Evolutionary conservation across 139 green algal species (phyloP), one percentile per base, ranked within the genome.

Genomic region (Chlamydomonas asymmetrica): DNA sequence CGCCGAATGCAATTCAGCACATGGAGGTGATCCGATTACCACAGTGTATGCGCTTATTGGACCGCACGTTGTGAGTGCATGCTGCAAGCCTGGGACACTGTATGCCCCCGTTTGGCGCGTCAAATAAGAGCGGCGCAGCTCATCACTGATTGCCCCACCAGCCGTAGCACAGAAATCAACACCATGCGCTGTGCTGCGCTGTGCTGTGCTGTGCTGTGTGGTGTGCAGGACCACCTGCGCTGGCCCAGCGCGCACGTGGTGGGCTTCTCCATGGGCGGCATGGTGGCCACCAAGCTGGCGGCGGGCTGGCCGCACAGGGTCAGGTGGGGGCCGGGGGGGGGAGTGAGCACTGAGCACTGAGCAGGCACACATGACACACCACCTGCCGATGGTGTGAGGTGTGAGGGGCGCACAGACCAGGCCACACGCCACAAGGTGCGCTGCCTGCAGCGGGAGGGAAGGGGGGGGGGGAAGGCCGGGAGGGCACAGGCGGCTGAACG

Each of bases 241-340:
- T 93, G 87, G 88, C 38, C 45, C 0, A 29, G 56, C 3, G 85
- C 84, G 1, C 88, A 93, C 73, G 66, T 91, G 32, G 80, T 93
- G 31, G 88, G 88, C 1, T 88, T 90, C 77, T 85, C 73, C 38
- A 92, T 93, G 88, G 88, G 88, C 8, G 88, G 76, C 35, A 93
- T 93, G 88, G 72, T 92, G 22, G 80, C 80, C 2, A 68, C 56
- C 10, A 72, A 79, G 70, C 57, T 93, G 38, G 88, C 84, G 10
- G 74, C 56, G 2, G 35, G 62, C 41, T 49, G 50, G 8, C 82
- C 85, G 1, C 41, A 89, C 22, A 43, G 69, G 22, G 49, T 89
- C n/a, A n/a, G n/a, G n/a, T n/a, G n/a, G n/a, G n/a, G n/a, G n/a
- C n/a, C n/a, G n/a, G n/a, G n/a, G n/a, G n/a, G n/a, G n/a, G n/a